These are phyloP conservation scores for Tilletia walkeri DNA, from an alignment of 1,284 basidiomycete species.

Conservation along the genomic window DNA sequence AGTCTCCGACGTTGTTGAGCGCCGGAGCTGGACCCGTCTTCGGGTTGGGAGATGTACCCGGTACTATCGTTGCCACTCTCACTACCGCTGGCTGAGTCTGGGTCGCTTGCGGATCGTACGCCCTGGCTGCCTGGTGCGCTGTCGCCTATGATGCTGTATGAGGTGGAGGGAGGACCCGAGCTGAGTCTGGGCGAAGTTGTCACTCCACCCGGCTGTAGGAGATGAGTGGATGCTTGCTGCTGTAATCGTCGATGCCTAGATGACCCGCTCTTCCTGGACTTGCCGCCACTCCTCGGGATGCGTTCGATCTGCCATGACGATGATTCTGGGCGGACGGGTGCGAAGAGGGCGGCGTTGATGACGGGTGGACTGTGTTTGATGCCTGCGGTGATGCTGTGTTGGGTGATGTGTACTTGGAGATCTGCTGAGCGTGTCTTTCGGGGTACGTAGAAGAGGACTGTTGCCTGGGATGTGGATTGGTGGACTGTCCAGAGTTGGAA, in stretches of 20 bases:
- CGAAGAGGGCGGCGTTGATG: slow-evolving; percentile 40
- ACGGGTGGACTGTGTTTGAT: slow-evolving; percentile 33
- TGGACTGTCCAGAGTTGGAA: slow-evolving; percentile 43
- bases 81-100: neutral
- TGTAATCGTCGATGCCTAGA: neutral
- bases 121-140: neutral
- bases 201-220: neutral
- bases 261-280: neutral
- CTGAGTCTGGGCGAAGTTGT: neutral
- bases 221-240: neutral
- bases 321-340: slow-evolving; percentile 34
- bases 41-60: slow-evolving; percentile 9
- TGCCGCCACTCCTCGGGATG: neutral
- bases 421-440: slow-evolving; percentile 28
- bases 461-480: slow-evolving; percentile 45
- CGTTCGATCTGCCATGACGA: slow-evolving; percentile 43
- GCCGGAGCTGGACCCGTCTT: neutral
- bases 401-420: slow-evolving; percentile 35
- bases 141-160: slow-evolving; percentile 8
- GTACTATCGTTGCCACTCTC: neutral
- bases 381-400: slow-evolving; percentile 35
- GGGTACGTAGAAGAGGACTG: slow-evolving; percentile 43
- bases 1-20: neutral
- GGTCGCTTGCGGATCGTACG: neutral
- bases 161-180: neutral